Base-by-base conservation (phyloP, 805 yeast genomes). In the Candida multigemmis region DNA sequence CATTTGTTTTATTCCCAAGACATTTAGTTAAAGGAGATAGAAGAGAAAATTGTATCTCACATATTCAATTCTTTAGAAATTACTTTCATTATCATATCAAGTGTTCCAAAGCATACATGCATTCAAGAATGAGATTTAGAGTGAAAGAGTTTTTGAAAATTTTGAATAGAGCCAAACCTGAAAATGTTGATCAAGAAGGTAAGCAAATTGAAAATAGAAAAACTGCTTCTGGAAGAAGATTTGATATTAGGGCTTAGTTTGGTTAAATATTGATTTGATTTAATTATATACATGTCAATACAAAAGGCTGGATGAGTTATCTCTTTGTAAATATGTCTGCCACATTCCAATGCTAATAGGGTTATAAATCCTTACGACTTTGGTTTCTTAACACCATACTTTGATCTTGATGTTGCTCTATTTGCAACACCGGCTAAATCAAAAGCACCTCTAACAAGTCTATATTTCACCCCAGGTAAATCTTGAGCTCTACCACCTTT, bases 401-500 rank as follows among this genome's bases (percentile, higher is more conserved):
- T 85, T 22, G 94, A 79, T 53, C 99, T 75, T 10, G 94, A 78
- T 5, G 93, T 78, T 25, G 76, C 68, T 60, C 97, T 75, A 48
- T 86, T 85, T 19, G 94, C 96, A 17, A 91, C 98, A 26, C 96
- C 97, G 25, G 86, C 80, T 47, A 91, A 66, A 63, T 89, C 98
- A 49, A 77, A 73, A 6, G 86, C 83, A 26, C 98, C 99, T 63
- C 99, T 75, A 12, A 91, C 81, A 41, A 85, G 66, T 57, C 83
- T 91, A 56, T 91, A 91, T 52, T 85, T 87, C 25, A 91, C 96
- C 71, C 99, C 99, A 14, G 98, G 98, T 44, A 89, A 65, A 75
- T 91, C 99, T 50, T 87, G 96, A 28, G 84, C 84, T 68, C 96
- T 77, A 10, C 98, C 99, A n/a, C 99, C 99, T 57, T 98, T 75